Evolutionary conservation across 495 filamentous ascomycete genomes (phyloP), one percentile per base, ranked within the genome.

Genomic region (Aspergillus olivimuriae): DNA sequence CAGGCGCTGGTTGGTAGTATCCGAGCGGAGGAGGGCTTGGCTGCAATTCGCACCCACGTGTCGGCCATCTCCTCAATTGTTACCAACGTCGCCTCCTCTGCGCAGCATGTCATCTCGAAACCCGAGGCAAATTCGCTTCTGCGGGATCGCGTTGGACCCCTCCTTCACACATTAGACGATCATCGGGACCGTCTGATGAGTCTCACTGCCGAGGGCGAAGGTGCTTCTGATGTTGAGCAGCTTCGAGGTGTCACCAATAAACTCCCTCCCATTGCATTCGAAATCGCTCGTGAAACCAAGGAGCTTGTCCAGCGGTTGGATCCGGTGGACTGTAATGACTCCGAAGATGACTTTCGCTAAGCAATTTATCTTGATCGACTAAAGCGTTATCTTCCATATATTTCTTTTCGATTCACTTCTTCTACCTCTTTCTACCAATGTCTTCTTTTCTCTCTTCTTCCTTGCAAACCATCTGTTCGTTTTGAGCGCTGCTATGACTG

Each of bases 211-310:
- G 74, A 80, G 42, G 83, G 81, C 46, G 67, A 80, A 44, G 68
- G 74, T 1, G 68, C 80, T 1, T 69, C 68, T 7, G 68, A 66
- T 15, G 62, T 75, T 17, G 62, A 62, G 26, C 69, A 76, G 43
- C 75, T 79, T 66, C 79, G 76, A 34, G 79, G 75, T 54, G 82
- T 81, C 66, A 83, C 76, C 36, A 81, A 81, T 57, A 82, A 74
- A 35, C 67, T 89, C 34, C 85, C 89, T 14, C 87, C 87, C 7
- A 79, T 94, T 49, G 88, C 88, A 14, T 94, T 94, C 62, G 86
- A 89, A 66, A 83, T 92, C 55, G 89, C 86, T 2, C 73, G 85
- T 31, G 82, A 86, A 61, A 89, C 84, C 44, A 94, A 89, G 56
- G 84, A 87, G 56, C 68, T 89, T 39, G 80, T 72, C n/a, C 62